phyloP scores from a whole-genome alignment of 2,329 filamentous ascomycete genomes.

The Tetracladium maxilliforme region DNA sequence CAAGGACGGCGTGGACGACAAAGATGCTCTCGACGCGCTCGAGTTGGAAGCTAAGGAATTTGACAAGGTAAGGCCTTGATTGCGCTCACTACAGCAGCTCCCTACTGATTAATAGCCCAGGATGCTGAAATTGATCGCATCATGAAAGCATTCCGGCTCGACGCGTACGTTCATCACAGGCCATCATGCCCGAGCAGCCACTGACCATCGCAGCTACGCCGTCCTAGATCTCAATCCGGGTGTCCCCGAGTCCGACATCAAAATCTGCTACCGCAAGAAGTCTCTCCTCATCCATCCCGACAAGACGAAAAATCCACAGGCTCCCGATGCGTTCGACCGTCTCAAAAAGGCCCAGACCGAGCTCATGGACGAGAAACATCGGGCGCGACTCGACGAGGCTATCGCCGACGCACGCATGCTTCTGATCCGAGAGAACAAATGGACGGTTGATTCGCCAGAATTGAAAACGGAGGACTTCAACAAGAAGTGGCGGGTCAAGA shows the following conservation, averaged over 20 bases:
- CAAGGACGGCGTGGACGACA: too few species aligned
- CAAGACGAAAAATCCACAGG: slow-evolving; percentile 82
- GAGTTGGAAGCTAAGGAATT: slow-evolving; percentile 82
- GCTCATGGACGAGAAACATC: slow-evolving; percentile 88
- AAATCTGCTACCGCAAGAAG: slow-evolving; percentile 84
- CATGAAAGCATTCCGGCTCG: slow-evolving; percentile 71
- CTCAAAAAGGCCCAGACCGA: slow-evolving; percentile 88
- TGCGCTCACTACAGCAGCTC: slow-evolving; percentile 1
- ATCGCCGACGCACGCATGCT: slow-evolving; percentile 94
- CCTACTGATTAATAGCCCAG: slow-evolving; percentile 23
- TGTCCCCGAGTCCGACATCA: slow-evolving; percentile 92
- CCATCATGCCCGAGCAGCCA: neutral
- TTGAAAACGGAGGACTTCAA: slow-evolving; percentile 73
- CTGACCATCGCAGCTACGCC: slow-evolving; percentile 48
- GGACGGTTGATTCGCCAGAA: slow-evolving; percentile 79
- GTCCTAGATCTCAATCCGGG: slow-evolving; percentile 92
- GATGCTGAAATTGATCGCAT: slow-evolving; percentile 95
- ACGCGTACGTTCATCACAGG: slow-evolving; percentile 34
- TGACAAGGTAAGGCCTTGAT: slow-evolving; percentile 51
- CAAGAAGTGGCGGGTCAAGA: slow-evolving; percentile 79
- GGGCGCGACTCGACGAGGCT: slow-evolving; percentile 75
- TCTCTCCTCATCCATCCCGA: slow-evolving; percentile 98
- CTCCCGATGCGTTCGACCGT: slow-evolving; percentile 91
- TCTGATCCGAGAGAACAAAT: slow-evolving; percentile 85
- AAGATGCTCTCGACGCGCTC: slow-evolving; percentile 66